Evolutionary conservation across 106 monocot species (phyloP).

Genomic region (Iris macrosiphon): DNA sequence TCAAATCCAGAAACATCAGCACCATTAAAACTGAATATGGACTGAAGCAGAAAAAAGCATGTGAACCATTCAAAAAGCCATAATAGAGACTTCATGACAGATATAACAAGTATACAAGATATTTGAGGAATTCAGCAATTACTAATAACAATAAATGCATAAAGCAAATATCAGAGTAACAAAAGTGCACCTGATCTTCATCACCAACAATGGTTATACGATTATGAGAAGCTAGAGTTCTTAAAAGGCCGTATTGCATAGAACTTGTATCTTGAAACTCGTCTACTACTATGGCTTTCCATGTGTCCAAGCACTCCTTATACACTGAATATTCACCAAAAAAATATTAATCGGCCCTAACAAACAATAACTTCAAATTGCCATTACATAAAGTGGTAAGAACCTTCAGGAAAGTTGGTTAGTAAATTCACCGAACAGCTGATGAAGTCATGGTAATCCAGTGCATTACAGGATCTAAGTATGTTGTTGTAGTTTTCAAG

Average conservation of each 20-base stretch:
- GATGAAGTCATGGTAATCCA: conserved; percentile 97
- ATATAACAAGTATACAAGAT: background rate
- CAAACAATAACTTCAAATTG: background rate
- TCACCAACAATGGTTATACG: conserved; percentile 81
- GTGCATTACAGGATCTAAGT: conserved; percentile 78
- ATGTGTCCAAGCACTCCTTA: conserved; percentile 51
- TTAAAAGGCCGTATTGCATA: conserved; percentile 84
- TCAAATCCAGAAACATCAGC: conserved; percentile 76
- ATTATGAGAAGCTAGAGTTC: conserved; percentile 67
- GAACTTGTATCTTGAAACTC: conserved; percentile 98
- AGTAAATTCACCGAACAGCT: conserved; percentile 70
- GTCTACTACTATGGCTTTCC: conserved; percentile 94
- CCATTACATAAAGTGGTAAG: background rate
- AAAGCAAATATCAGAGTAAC: background rate
- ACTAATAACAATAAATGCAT: background rate
- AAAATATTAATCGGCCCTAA: background rate
- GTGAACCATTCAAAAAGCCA: conserved; percentile 1
- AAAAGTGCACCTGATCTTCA: conserved; percentile 73
- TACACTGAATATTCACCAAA: conserved; percentile 32
- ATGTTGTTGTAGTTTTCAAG: conserved; percentile 63
- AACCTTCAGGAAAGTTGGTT: conserved; percentile 83
- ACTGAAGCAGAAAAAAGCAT: conserved; percentile 35
- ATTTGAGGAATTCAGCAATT: background rate
- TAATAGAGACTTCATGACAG: background rate
- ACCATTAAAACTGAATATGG: conserved; percentile 96